phyloP scores from a whole-genome alignment of 1,139 yeast species.

The Debaryomyces subglobosus region DNA sequence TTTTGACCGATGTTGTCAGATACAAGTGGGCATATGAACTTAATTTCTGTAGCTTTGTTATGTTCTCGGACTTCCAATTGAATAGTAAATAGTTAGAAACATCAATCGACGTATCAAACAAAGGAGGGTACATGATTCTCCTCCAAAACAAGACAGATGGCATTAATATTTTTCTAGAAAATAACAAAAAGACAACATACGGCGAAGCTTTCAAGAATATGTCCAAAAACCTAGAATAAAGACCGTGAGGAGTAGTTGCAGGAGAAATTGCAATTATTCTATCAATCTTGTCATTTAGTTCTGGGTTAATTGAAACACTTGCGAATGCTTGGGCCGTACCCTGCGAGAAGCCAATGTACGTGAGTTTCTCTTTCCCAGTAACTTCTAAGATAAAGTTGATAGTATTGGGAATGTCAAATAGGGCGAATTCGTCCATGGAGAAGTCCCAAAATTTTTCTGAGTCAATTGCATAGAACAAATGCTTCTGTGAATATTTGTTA shows the following conservation, averaged over 20 bases:
- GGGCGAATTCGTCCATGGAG: slow-evolving; percentile 50
- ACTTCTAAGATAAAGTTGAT: slow-evolving; percentile 39
- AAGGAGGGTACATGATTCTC: slow-evolving; percentile 77
- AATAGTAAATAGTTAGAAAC: slow-evolving; percentile 65
- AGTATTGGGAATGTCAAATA: slow-evolving; percentile 49
- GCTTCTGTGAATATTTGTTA: slow-evolving; percentile 73
- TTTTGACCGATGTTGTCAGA: slow-evolving; percentile 88
- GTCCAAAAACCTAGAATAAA: slow-evolving; percentile 75
- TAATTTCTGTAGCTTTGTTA: slow-evolving; percentile 69
- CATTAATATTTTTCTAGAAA: slow-evolving; percentile 73
- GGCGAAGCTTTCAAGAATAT: slow-evolving; percentile 81
- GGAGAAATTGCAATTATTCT: slow-evolving; percentile 85
- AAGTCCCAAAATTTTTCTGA: slow-evolving; percentile 47
- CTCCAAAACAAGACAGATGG: slow-evolving; percentile 86
- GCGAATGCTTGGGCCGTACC: slow-evolving; percentile 95
- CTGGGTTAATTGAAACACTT: slow-evolving; percentile 68
- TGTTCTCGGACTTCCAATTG: slow-evolving; percentile 77
- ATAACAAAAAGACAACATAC: slow-evolving; percentile 66
- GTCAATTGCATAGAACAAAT: slow-evolving; percentile 40
- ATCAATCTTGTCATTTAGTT: slow-evolving; percentile 67
- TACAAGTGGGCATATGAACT: slow-evolving; percentile 82
- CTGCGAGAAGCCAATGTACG: slow-evolving; percentile 85
- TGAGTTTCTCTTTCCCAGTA: slow-evolving; percentile 41
- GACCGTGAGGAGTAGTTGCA: slow-evolving; percentile 90
- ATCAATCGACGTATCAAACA: slow-evolving; percentile 76